These are phyloP conservation scores for Scopulariopsis brevicaulis DNA, from an alignment of 2,329 filamentous ascomycete genomes.

Conservation along the genomic window DNA sequence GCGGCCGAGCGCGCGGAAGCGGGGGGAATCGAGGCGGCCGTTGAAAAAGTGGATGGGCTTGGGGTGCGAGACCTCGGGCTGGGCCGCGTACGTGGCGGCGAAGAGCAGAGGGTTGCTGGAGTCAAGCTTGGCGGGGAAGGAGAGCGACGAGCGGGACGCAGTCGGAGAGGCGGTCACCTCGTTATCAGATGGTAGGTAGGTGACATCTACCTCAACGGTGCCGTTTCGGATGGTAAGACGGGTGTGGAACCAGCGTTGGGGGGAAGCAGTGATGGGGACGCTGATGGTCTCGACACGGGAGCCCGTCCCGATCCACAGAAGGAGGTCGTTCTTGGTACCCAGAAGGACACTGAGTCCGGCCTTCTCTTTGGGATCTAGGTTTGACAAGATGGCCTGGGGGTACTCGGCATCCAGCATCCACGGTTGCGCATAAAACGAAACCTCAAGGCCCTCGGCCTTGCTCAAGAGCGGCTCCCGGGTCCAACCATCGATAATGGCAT, in stretches of 20 bases:
- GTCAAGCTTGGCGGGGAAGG: neutral
- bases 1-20: constrained; percentile 6
- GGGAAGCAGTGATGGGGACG: neutral
- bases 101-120: neutral
- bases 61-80: neutral
- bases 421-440: neutral
- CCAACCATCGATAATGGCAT: neutral
- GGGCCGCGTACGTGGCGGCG: neutral
- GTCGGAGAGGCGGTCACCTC: neutral
- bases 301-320: neutral
- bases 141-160: neutral
- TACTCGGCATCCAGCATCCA: neutral
- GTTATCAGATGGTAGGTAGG: neutral
- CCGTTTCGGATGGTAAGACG: constrained; percentile 2
- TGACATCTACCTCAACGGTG: constrained; percentile 3
- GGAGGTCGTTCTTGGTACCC: neutral
- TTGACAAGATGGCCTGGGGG: neutral
- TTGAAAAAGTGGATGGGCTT: constrained; percentile 9
- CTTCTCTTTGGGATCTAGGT: neutral
- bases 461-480: neutral
- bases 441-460: neutral
- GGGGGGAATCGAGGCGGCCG: constrained; percentile 10
- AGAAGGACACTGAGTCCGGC: neutral
- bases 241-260: constrained; percentile 5
- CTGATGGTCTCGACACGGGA: neutral